Percentiles rank a stretch among this genome's conserved stretches.
Evolutionary conservation across 176 grass and related monocot genomes (phyloP).

Genomic region (Elymus sibiricus): DNA sequence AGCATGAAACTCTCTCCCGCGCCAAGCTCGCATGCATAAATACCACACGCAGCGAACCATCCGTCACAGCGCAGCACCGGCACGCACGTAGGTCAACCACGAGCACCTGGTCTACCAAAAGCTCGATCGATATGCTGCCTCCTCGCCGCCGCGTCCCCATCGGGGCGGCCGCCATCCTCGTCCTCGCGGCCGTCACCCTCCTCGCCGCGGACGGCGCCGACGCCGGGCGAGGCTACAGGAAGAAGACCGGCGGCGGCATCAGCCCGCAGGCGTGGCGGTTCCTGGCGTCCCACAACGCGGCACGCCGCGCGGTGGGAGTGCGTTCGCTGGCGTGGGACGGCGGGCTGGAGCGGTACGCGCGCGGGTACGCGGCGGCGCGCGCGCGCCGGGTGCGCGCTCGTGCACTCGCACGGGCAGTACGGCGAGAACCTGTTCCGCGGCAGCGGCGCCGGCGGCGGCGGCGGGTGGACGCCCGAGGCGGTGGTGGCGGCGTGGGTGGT

Average conservation of each 20-base stretch:
- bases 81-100: neutral
- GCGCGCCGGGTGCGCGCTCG: constrained; percentile 43
- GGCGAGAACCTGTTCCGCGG: constrained; percentile 92
- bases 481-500: constrained; percentile 58
- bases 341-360: constrained; percentile 35
- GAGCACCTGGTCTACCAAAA: neutral
- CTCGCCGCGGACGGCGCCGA: neutral
- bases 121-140: neutral
- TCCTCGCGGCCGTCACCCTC: neutral
- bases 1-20: neutral
- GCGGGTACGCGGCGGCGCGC: constrained; percentile 38
- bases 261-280: constrained; percentile 23
- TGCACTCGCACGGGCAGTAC: constrained; percentile 53
- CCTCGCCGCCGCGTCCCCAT: constrained; percentile 4
- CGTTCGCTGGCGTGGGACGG: constrained; percentile 47
- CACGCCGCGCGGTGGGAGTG: constrained; percentile 30
- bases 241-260: neutral
- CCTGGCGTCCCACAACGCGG: constrained; percentile 54
- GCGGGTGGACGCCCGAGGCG: constrained; percentile 38
- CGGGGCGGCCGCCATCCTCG: neutral
- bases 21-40: constrained; percentile 11
- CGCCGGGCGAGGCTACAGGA: neutral
- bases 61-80: neutral
- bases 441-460: constrained; percentile 49
- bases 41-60: neutral